phyloP scores from a whole-genome alignment of 768 basidiomycete genomes.

The Macrolepiota dolichaula region DNA sequence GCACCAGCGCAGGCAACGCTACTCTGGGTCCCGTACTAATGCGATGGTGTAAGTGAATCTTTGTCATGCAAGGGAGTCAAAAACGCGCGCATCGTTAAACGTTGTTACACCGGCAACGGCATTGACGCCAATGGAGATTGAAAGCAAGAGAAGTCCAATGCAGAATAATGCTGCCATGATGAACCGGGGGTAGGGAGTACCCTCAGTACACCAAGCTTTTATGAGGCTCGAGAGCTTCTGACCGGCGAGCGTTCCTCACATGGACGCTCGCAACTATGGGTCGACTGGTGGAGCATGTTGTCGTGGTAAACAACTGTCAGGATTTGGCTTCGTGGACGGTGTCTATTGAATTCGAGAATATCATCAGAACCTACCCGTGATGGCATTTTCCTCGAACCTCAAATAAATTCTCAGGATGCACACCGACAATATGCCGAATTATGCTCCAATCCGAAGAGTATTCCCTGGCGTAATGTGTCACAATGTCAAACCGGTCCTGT shows the following conservation, averaged over 20 bases:
- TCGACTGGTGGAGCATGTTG: neutral
- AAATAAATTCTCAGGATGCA: neutral
- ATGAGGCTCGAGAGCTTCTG: neutral
- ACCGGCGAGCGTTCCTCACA: neutral
- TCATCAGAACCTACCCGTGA: neutral
- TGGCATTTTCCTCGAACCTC: neutral
- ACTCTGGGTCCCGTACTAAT: slow-evolving; percentile 15
- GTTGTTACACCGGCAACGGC: slow-evolving; percentile 19
- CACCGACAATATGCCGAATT: slow-evolving; percentile 1
- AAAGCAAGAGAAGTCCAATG: neutral
- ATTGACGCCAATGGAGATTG: slow-evolving; percentile 7
- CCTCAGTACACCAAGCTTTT: neutral
- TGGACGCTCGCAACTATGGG: neutral
- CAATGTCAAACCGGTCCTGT: neutral
- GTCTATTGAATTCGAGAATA: neutral
- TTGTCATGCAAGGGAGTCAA: neutral
- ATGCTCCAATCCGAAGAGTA: neutral
- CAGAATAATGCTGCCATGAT: neutral
- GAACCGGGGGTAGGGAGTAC: neutral
- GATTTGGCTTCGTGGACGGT: neutral
- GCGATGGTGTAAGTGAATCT: neutral
- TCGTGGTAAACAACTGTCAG: neutral
- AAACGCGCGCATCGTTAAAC: slow-evolving; percentile 16
- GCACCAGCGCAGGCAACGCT: slow-evolving; percentile 12
- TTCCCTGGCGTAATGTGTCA: neutral